phyloP scores from a whole-genome alignment of 768 basidiomycete species.

The Russula lepida region DNA sequence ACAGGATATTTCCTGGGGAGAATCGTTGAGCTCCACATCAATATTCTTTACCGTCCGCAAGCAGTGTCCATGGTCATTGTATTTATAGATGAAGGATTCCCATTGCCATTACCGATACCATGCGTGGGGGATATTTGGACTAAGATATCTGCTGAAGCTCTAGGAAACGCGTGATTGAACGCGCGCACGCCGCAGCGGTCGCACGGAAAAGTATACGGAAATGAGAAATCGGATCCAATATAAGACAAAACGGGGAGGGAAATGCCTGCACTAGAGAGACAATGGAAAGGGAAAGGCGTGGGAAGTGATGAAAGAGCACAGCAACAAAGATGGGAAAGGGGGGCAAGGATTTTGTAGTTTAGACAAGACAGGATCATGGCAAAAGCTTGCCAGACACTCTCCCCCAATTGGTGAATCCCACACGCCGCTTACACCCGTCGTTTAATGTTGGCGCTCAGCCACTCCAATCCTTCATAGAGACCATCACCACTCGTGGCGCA shows the following conservation, averaged over 20 bases:
- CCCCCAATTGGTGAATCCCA: constrained; percentile 26
- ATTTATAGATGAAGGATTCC: constrained; percentile 12
- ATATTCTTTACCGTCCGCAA: background rate
- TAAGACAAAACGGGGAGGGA: constrained; percentile 8
- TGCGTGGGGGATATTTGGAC: constrained; percentile 14
- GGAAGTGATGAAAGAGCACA: constrained; percentile 21
- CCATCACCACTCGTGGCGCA: constrained; percentile 99
- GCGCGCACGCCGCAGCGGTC: constrained; percentile 8
- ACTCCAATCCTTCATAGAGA: constrained; percentile 96
- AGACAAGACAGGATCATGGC: constrained; percentile 52
- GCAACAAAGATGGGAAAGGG: constrained; percentile 24
- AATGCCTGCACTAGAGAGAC: constrained; percentile 15
- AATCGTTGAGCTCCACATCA: constrained; percentile 34
- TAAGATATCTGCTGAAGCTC: constrained; percentile 20
- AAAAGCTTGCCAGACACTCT: constrained; percentile 40
- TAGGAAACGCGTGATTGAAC: constrained; percentile 16
- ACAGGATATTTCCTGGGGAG: constrained; percentile 65
- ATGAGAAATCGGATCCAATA: constrained; percentile 20
- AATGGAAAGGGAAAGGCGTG: background rate
- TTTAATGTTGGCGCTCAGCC: constrained; percentile 89
- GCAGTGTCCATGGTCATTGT: background rate
- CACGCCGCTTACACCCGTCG: constrained; percentile 53
- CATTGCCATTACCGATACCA: constrained; percentile 17
- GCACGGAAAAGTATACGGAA: constrained; percentile 12
- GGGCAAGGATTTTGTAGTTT: constrained; percentile 27